A percentile compares a stretch with the other conserved stretches of the same genome.
Evolutionary conservation across 1,284 basidiomycete genomes (phyloP).

Genomic region (Tremellales sp.): DNA sequence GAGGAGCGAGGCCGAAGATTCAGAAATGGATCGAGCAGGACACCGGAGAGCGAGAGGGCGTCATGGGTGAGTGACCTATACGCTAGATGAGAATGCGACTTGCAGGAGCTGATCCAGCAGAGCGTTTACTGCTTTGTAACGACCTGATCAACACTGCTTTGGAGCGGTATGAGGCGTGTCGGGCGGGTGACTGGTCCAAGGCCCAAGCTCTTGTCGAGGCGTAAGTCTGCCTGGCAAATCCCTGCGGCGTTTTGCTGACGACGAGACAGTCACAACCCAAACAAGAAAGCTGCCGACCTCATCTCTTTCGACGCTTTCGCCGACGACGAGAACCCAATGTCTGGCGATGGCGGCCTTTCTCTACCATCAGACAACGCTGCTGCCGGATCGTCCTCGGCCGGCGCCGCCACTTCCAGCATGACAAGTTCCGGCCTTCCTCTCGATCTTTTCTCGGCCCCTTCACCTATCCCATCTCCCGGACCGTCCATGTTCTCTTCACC

Average conservation of each 20-base stretch:
- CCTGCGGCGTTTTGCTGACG: background rate
- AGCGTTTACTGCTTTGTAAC: slow-evolving; percentile 91
- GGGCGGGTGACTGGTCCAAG: slow-evolving; percentile 70
- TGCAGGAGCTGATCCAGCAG: slow-evolving; percentile 48
- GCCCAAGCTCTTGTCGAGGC: slow-evolving; percentile 38
- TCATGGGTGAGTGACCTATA: slow-evolving; percentile 71
- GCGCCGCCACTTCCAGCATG: slow-evolving; percentile 19
- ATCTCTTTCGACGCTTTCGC: slow-evolving; percentile 50
- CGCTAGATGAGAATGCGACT: background rate
- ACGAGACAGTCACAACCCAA: slow-evolving; percentile 33
- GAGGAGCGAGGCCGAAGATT: slow-evolving; percentile 82
- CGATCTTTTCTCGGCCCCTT: slow-evolving; percentile 46
- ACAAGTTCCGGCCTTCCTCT: slow-evolving; percentile 45
- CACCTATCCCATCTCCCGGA: slow-evolving; percentile 28
- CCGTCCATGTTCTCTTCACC: slow-evolving; percentile 6
- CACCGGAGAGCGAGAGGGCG: slow-evolving; percentile 69
- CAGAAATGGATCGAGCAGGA: slow-evolving; percentile 98
- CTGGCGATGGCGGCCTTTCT: slow-evolving; percentile 28
- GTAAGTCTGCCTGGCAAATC: slow-evolving; percentile 22
- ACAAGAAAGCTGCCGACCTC: slow-evolving; percentile 44
- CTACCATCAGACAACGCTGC: slow-evolving; percentile 30
- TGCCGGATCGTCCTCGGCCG: slow-evolving; percentile 11
- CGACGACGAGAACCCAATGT: slow-evolving; percentile 30
- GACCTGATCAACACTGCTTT: slow-evolving; percentile 94
- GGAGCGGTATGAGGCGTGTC: slow-evolving; percentile 84